A percentile compares a stretch with the other conserved stretches of the same genome.
Evolutionary conservation across 805 yeast genomes (phyloP).

Genomic region (Candida pini): DNA sequence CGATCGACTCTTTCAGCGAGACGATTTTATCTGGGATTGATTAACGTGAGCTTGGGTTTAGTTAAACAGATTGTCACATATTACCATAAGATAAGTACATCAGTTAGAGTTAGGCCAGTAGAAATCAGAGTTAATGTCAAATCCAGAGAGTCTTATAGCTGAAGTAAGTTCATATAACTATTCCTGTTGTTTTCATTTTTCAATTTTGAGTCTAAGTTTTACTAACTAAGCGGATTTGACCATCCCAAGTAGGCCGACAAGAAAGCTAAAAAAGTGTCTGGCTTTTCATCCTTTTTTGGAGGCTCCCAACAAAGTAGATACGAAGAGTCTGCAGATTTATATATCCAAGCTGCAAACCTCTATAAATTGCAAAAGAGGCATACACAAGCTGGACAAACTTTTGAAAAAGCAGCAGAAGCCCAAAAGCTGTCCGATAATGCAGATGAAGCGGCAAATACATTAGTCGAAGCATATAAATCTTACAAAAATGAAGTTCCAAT

Average conservation of each 20-base stretch:
- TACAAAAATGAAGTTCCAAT: conserved; percentile 68
- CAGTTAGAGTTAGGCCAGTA: no score
- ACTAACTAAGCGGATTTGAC: neutral
- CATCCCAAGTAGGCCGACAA: conserved; percentile 50
- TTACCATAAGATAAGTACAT: no score
- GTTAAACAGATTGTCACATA: no score
- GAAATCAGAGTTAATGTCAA: conserved; percentile 22
- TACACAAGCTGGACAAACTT: conserved; percentile 72
- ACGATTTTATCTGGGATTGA: no score
- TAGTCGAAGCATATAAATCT: conserved; percentile 86
- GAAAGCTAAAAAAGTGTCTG: conserved; percentile 62
- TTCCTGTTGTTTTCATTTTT: no score
- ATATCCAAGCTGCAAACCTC: conserved; percentile 88
- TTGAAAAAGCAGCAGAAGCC: conserved; percentile 78
- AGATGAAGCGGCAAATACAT: conserved; percentile 88
- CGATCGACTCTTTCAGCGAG: neutral
- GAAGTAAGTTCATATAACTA: conserved; percentile 31
- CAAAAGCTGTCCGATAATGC: conserved; percentile 69
- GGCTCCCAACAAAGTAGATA: conserved; percentile 54
- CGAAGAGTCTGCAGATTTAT: conserved; percentile 92
- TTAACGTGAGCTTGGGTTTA: no score
- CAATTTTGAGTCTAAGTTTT: conserved; percentile 2
- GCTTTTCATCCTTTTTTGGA: conserved; percentile 62
- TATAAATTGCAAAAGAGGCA: conserved; percentile 73
- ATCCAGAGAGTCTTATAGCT: conserved; percentile 28